A percentile compares a stretch with the other conserved stretches of the same genome.
Evolutionary conservation across 139 green algal species (phyloP).

Genomic region (Chlorella sp.): DNA sequence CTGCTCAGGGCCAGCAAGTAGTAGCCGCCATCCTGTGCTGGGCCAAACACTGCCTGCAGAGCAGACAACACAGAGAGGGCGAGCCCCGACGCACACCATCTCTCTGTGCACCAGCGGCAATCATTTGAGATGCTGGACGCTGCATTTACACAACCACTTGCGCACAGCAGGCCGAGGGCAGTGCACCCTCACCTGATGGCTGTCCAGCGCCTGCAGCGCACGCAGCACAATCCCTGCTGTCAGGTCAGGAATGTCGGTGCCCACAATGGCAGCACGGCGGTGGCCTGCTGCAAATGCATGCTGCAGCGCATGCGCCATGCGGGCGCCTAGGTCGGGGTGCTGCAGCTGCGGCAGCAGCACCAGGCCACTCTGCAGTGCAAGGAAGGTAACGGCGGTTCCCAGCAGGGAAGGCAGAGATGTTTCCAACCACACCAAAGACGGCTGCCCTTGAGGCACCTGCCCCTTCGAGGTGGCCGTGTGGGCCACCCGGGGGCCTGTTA

Average conservation of each 20-base stretch:
- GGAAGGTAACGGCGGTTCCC: too few relatives aligned
- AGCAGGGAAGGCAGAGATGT: too few relatives aligned
- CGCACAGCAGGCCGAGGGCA: background rate
- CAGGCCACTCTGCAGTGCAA: background rate
- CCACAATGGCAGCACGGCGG: constrained; percentile 60
- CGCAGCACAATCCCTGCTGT: constrained; percentile 32
- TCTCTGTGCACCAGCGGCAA: too few relatives aligned
- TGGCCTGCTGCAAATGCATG: constrained; percentile 12
- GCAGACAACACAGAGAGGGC: too few relatives aligned
- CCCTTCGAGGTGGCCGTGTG: too few relatives aligned
- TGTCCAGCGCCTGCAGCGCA: constrained; percentile 15
- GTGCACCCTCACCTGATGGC: background rate
- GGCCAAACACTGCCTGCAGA: constrained; percentile 69
- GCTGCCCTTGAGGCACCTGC: too few relatives aligned
- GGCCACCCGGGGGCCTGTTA: too few relatives aligned
- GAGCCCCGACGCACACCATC: too few relatives aligned
- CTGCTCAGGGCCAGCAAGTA: constrained; percentile 70
- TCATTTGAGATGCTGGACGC: too few relatives aligned
- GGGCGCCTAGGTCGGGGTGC: constrained; percentile 54
- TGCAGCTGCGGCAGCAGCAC: constrained; percentile 51
- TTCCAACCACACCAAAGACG: too few relatives aligned
- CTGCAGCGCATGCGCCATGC: constrained; percentile 64
- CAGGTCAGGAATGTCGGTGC: constrained; percentile 78
- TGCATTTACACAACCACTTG: too few relatives aligned
- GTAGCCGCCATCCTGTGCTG: constrained; percentile 74